Percentiles rank a stretch among this genome's conserved stretches.
phyloP scores from a whole-genome alignment of 768 basidiomycete genomes.

The Solioccasus polychromus region DNA sequence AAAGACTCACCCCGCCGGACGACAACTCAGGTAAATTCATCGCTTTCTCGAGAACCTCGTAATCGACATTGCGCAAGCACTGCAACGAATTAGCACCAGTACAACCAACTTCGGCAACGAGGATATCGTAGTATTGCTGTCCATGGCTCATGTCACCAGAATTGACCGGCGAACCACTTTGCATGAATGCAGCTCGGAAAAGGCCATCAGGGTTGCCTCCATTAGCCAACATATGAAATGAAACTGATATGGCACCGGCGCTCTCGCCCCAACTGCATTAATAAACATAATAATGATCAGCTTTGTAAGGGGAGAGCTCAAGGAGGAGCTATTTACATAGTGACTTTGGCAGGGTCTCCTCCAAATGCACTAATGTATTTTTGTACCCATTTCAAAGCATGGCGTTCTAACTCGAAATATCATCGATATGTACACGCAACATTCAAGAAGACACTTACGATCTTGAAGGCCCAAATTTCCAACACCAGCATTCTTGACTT shows the following conservation, averaged over 20 bases:
- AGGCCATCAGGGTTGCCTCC: constrained; percentile 23
- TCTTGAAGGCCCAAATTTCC: constrained; percentile 52
- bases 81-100: constrained; percentile 23
- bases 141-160: constrained; percentile 18
- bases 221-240: constrained; percentile 27
- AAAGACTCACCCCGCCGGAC: constrained; percentile 28
- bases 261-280: constrained; percentile 36
- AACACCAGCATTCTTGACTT: constrained; percentile 38
- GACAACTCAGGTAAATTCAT: constrained; percentile 34
- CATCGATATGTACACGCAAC: too few relatives aligned
- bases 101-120: constrained; percentile 31
- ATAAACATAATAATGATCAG: background rate
- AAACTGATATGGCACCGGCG: constrained; percentile 36
- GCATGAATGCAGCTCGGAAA: constrained; percentile 35
- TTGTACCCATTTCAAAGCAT: constrained; percentile 54
- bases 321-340: constrained; percentile 11
- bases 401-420: too few relatives aligned
- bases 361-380: constrained; percentile 57
- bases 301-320: background rate
- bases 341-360: constrained; percentile 45
- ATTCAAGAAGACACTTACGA: too few relatives aligned
- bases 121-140: constrained; percentile 27
- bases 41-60: constrained; percentile 27
- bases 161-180: constrained; percentile 37
- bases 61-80: constrained; percentile 36